Evolutionary conservation across 805 yeast species (phyloP).

Genomic region (Zygotorulaspora florentina): DNA sequence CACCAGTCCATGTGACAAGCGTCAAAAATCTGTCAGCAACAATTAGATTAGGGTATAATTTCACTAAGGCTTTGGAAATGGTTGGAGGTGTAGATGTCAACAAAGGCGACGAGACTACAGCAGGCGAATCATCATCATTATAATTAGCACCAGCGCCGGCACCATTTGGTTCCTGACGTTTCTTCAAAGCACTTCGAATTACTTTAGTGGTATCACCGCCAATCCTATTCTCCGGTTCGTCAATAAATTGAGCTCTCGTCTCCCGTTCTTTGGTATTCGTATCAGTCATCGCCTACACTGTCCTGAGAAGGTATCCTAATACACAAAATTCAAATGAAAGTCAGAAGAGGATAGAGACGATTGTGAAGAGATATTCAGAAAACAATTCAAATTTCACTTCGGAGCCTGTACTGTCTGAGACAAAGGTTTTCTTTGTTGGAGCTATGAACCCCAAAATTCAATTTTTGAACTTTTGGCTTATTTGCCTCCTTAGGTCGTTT

Average conservation of each 20-base stretch:
- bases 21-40: conserved; percentile 66
- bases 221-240: conserved; percentile 21
- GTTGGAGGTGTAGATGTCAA: conserved; percentile 87
- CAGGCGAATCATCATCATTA: conserved; percentile 7
- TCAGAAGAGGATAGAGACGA: neutral
- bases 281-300: conserved; percentile 18
- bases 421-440: neutral
- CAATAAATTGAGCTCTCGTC: conserved; percentile 31
- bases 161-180: conserved; percentile 8
- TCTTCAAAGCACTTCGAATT: conserved; percentile 27
- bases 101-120: conserved; percentile 65
- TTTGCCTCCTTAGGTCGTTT: neutral
- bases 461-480: neutral
- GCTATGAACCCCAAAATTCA: too few species aligned
- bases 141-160: conserved; percentile 6
- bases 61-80: conserved; percentile 75
- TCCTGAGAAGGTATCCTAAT: neutral
- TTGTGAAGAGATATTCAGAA: too few species aligned
- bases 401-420: neutral
- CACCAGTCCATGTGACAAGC: conserved; percentile 86
- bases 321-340: neutral
- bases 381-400: too few species aligned
- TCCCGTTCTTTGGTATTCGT: conserved; percentile 17
- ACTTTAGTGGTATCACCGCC: conserved; percentile 31
- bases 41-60: conserved; percentile 80